A percentile compares a stretch with the other conserved stretches of the same genome.
Conservation (phyloP, 2,329 filamentous ascomycete species). For the Periglandula ipomoeae region DNA sequence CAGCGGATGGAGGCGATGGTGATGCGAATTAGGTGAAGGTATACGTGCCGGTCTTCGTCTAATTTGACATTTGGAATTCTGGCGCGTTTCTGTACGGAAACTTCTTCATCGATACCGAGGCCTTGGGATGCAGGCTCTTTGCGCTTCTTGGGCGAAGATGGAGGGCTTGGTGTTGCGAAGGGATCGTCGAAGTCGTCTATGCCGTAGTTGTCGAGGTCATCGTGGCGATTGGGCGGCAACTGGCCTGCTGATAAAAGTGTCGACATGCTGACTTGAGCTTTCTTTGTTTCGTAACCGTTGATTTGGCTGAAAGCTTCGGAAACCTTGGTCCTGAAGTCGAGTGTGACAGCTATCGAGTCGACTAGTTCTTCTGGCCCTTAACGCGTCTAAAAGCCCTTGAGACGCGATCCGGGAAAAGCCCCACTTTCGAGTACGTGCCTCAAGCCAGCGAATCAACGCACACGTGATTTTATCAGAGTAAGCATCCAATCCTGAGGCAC, state of each 20-base stretch:
- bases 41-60: constrained; percentile 61
- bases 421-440: too few species aligned
- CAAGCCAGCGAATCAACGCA: not conserved
- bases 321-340: too few species aligned
- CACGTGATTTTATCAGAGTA: too few species aligned
- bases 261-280: constrained; percentile 12
- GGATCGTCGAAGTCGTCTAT: constrained; percentile 45
- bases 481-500: constrained; percentile 26
- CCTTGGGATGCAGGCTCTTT: constrained; percentile 37
- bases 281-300: not conserved
- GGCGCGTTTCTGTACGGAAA: constrained; percentile 70
- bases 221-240: constrained; percentile 25
- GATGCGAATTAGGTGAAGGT: not conserved
- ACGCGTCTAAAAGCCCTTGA: constrained; percentile 11
- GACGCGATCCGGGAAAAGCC: constrained; percentile 5
- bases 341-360: too few species aligned
- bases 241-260: constrained; percentile 14
- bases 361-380: too few species aligned
- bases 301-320: too few species aligned
- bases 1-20: not conserved
- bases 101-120: constrained; percentile 77
- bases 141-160: constrained; percentile 35
- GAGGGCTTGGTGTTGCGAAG: constrained; percentile 37
- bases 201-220: constrained; percentile 71
- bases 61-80: constrained; percentile 70